Evolutionary conservation across 208 protist species (phyloP).

Genomic region (Crithidia bombi): DNA sequence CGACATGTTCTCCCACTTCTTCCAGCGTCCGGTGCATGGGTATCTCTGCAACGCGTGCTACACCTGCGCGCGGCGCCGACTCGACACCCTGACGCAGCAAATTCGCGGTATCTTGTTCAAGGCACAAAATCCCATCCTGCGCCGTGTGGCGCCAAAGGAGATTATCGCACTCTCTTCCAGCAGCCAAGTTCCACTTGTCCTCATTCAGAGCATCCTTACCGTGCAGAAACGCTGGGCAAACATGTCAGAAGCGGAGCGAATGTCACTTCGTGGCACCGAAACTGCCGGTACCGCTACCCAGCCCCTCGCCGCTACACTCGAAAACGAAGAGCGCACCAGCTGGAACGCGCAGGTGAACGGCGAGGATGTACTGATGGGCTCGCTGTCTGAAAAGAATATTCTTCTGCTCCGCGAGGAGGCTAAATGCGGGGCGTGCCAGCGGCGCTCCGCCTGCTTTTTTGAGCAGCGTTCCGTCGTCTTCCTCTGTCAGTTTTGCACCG

Average conservation of each 20-base stretch:
- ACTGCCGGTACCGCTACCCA: not conserved
- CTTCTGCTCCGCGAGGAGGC: slow-evolving; percentile 47
- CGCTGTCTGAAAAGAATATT: slow-evolving; percentile 56
- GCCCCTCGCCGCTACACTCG: not conserved
- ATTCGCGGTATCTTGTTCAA: slow-evolving; percentile 72
- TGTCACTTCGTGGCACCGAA: not conserved
- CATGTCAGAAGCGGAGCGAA: slow-evolving; percentile 19
- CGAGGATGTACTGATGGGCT: not conserved
- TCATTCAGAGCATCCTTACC: slow-evolving; percentile 33
- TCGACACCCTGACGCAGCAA: slow-evolving; percentile 72
- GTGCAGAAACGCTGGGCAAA: slow-evolving; percentile 25
- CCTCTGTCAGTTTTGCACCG: slow-evolving; percentile 80
- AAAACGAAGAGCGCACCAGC: slow-evolving; percentile 15
- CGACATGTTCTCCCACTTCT: slow-evolving; percentile 83
- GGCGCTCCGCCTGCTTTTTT: slow-evolving; percentile 66
- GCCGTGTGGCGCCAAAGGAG: slow-evolving; percentile 38
- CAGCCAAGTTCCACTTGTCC: slow-evolving; percentile 23
- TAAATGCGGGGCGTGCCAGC: slow-evolving; percentile 69
- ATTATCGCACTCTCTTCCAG: slow-evolving; percentile 24
- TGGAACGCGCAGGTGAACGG: slow-evolving; percentile 10
- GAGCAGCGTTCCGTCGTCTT: slow-evolving; percentile 66
- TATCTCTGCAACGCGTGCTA: slow-evolving; percentile 83
- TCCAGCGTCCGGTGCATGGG: slow-evolving; percentile 76
- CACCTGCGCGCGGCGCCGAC: slow-evolving; percentile 57
- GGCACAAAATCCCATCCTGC: slow-evolving; percentile 62